Conservation (phyloP, 257 asterid species). For the Ajuga chamaepitys region DNA sequence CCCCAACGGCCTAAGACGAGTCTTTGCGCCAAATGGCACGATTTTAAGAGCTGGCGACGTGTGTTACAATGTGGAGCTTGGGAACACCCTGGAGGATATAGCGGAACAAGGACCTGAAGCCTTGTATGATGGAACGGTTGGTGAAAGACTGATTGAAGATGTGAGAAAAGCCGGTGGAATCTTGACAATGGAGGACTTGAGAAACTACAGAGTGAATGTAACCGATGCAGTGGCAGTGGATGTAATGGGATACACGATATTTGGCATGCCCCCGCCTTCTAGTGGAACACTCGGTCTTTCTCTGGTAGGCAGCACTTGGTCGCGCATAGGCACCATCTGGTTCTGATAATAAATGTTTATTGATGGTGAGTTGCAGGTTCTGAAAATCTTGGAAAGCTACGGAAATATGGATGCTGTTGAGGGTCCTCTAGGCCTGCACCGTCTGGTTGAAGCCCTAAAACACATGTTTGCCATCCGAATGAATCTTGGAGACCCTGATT, state of each 20-base stretch:
- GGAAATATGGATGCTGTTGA: slow-evolving; percentile 31
- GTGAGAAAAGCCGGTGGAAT: slow-evolving; percentile 74
- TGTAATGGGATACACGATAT: slow-evolving; percentile 62
- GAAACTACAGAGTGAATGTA: slow-evolving; percentile 48
- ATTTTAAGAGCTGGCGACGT: slow-evolving; percentile 57
- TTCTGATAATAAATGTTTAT: no score
- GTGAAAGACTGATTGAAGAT: slow-evolving; percentile 54
- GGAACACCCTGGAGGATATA: slow-evolving; percentile 53
- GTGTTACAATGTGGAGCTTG: slow-evolving; percentile 78
- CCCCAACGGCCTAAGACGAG: slow-evolving; percentile 53
- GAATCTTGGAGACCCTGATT: slow-evolving; percentile 77
- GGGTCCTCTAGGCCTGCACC: slow-evolving; percentile 79
- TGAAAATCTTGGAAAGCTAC: slow-evolving; percentile 58
- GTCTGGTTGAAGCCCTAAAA: slow-evolving; percentile 71
- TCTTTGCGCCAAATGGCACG: slow-evolving; percentile 67
- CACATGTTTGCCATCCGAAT: slow-evolving; percentile 79
- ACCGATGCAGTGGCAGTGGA: slow-evolving; percentile 46
- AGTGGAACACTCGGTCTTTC: slow-evolving; percentile 82
- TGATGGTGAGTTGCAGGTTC: slow-evolving; percentile 37
- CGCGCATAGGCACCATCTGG: no score
- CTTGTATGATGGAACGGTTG: slow-evolving; percentile 63
- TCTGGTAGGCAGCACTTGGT: no score
- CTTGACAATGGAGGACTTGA: slow-evolving; percentile 73
- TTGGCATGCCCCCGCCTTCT: slow-evolving; percentile 98
- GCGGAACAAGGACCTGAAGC: slow-evolving; percentile 74